Conservation (phyloP, 345 rosid species). For the Salix caprea region DNA sequence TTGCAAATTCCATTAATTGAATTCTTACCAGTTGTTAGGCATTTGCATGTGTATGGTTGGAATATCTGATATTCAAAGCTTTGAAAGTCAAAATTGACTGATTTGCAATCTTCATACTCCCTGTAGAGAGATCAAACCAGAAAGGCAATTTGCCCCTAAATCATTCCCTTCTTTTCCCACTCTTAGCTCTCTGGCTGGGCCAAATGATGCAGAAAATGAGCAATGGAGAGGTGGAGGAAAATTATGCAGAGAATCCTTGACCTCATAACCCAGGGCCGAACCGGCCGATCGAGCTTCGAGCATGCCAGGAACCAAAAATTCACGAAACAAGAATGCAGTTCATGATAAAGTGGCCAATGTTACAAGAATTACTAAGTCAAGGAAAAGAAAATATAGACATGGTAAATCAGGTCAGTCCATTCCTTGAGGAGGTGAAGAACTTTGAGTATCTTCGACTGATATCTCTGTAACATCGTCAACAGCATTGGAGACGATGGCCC, state of each 20-base stretch:
- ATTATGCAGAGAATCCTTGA: not conserved
- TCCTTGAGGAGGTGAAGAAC: slow-evolving; percentile 17
- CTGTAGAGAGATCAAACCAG: not conserved
- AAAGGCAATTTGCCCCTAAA: not conserved
- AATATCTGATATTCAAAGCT: not conserved
- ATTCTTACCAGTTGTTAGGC: not conserved
- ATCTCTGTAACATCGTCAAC: slow-evolving; percentile 25
- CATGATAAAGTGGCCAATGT: not conserved
- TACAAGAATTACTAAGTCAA: not conserved
- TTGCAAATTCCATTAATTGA: not conserved
- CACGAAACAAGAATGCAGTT: too few species aligned
- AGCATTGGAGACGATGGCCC: slow-evolving; percentile 1
- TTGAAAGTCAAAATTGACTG: not conserved
- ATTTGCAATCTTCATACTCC: not conserved
- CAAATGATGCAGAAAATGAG: not conserved
- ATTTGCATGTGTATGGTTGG: not conserved
- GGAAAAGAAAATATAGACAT: not conserved
- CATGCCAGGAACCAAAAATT: not conserved
- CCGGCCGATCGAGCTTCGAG: too few species aligned
- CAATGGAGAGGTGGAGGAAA: not conserved
- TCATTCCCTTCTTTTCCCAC: not conserved
- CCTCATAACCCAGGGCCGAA: not conserved
- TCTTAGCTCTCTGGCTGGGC: not conserved
- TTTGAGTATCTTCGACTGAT: slow-evolving; percentile 15
- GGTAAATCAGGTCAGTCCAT: slow-evolving; percentile 4